Evolutionary conservation across 768 basidiomycete genomes (phyloP).

Genomic region (Termitomyces eurrhizus): DNA sequence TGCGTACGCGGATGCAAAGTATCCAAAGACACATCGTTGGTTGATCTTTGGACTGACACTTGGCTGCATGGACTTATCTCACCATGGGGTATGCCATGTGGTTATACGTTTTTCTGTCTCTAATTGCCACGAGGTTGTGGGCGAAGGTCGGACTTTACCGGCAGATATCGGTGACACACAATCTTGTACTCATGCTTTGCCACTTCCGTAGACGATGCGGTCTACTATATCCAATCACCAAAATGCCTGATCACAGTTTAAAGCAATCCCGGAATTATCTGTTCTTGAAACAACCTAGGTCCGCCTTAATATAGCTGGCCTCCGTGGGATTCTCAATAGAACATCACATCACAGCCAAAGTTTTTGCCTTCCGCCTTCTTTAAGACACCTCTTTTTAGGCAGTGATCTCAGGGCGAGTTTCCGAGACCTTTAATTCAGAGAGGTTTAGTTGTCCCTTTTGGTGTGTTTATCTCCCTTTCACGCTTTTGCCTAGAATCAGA

Average conservation of each 20-base stretch:
- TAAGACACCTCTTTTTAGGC: constrained; percentile 2
- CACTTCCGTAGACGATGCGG: constrained; percentile 4
- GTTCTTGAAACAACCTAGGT: constrained; percentile 15
- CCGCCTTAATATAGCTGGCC: constrained; percentile 14
- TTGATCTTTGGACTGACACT: neutral
- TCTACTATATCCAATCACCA: constrained; percentile 14
- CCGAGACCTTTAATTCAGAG: neutral
- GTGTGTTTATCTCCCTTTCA: neutral
- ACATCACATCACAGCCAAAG: constrained; percentile 8
- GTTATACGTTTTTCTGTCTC: neutral
- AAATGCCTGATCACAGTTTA: constrained; percentile 3
- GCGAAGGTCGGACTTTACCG: constrained; percentile 6
- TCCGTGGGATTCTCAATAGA: constrained; percentile 12
- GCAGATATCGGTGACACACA: neutral
- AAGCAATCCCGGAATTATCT: constrained; percentile 19
- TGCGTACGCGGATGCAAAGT: neutral
- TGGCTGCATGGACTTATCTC: neutral
- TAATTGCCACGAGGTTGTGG: neutral
- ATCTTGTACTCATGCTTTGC: neutral
- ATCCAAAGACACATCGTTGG: neutral
- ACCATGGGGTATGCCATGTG: neutral
- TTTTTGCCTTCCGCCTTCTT: neutral
- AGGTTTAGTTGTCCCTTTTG: neutral
- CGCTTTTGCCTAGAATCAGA: constrained; percentile 1
- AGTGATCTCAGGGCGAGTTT: neutral